Evolutionary conservation across 2,329 filamentous ascomycete species (phyloP).

Genomic region (Hymenoscyphus scutula): DNA sequence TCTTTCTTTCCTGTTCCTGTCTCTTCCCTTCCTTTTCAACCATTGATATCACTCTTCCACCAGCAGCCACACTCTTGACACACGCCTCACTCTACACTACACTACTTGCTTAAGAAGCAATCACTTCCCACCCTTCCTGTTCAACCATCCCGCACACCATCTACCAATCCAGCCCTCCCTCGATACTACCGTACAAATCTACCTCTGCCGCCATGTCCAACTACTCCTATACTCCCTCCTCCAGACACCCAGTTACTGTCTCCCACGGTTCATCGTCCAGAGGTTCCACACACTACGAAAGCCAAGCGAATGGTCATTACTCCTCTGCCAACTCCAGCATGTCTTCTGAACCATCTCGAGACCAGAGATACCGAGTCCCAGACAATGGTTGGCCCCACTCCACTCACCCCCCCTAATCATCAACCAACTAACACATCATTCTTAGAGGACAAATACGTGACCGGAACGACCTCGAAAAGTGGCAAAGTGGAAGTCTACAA

Average conservation of each 20-base stretch:
- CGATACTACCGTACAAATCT: not conserved
- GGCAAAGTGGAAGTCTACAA: conserved; percentile 14
- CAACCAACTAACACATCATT: not conserved
- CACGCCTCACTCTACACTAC: not conserved
- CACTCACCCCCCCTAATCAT: conserved; percentile 2
- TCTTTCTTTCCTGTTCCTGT: not conserved
- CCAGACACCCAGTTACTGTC: conserved; percentile 16
- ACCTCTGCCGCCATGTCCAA: conserved; percentile 12
- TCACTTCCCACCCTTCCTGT: not conserved
- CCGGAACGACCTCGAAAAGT: conserved; percentile 8
- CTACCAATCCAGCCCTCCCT: not conserved
- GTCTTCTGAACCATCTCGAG: conserved; percentile 6
- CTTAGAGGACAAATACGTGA: conserved; percentile 14
- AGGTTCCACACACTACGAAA: conserved; percentile 17
- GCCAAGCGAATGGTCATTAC: not conserved
- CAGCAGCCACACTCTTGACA: not conserved
- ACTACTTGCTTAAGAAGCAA: conserved; percentile 14
- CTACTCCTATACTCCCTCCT: conserved; percentile 9
- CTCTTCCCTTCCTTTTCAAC: not conserved
- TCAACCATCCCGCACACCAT: conserved; percentile 1
- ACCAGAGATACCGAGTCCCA: conserved; percentile 17
- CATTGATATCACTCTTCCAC: not conserved
- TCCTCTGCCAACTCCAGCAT: conserved; percentile 18
- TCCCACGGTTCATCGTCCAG: conserved; percentile 13
- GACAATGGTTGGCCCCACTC: conserved; percentile 24